Conservation (phyloP, 2,329 filamentous ascomycete genomes). For the Xylaria multiplex region DNA sequence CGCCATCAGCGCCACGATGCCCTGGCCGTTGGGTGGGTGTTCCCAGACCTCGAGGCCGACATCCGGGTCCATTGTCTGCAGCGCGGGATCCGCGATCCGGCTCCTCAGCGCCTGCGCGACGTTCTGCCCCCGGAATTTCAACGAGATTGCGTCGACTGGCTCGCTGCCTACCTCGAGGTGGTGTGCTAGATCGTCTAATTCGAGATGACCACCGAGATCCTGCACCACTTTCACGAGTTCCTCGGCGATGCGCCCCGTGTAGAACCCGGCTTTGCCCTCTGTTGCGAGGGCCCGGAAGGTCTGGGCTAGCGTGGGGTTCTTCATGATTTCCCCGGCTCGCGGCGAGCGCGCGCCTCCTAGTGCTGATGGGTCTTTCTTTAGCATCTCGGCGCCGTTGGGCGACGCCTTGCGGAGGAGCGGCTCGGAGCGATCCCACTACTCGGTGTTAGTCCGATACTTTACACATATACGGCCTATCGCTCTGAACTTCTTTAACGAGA, state of each 20-base stretch:
- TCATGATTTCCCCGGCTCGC: conserved; percentile 85
- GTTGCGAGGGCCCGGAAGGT: conserved; percentile 83
- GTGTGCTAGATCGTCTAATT: conserved; percentile 80
- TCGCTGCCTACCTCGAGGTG: conserved; percentile 77
- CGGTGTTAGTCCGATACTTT: conserved; percentile 6
- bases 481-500: too few relatives aligned
- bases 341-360: conserved; percentile 79
- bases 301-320: conserved; percentile 80
- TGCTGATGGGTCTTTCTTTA: conserved; percentile 78
- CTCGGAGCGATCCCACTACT: conserved; percentile 78
- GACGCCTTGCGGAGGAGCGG: conserved; percentile 74
- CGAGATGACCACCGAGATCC: conserved; percentile 79
- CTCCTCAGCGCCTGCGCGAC: conserved; percentile 45
- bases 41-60: conserved; percentile 88
- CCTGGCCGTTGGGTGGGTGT: conserved; percentile 95
- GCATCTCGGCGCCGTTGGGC: conserved; percentile 86
- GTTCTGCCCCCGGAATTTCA: conserved; percentile 77
- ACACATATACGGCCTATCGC: neutral
- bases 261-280: conserved; percentile 91
- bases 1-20: conserved; percentile 93
- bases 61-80: conserved; percentile 49
- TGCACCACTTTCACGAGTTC: conserved; percentile 81
- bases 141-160: conserved; percentile 83
- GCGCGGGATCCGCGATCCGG: conserved; percentile 48
- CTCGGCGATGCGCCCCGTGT: conserved; percentile 83